Evolutionary conservation across 306 rosid genomes (phyloP), one percentile per base, ranked within the genome.

Genomic region (Astragalus membranaceus): DNA sequence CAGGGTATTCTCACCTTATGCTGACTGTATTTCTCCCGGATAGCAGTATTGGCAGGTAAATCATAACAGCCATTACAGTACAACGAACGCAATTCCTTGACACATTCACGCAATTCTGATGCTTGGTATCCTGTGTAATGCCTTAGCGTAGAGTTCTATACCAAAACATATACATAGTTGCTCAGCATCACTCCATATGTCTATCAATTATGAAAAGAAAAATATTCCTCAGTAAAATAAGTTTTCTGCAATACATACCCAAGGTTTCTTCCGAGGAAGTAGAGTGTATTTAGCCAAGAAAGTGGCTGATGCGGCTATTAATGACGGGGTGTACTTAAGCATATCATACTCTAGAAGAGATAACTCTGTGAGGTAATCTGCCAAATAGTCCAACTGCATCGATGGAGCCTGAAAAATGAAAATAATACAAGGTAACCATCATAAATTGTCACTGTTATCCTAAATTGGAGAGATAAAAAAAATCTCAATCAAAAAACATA

Each of bases 11-110:
- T 67, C 66, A 87, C 89, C 88, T 81, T 83, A 75, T 89, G 93
- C 20, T 89, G 88, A 79, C 89, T 78, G 77, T 89, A 89, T 82
- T 87, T 89, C 80, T 82, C 86, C 72, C 84, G 73, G 55, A 85
- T 66, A 62, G 67, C 35, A 62, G 36, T 62, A 39, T 39, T 6
- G 68, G 96, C 90, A 17, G 84, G 83, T 32, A 83, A 83, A 67
- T 73, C 47, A 36, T 76, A 41, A 49, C 69, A 20, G 73, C 87
- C 81, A 47, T 55, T 14, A 49, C 82, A 26, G 73, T 79, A 82
- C 77, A 88, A 74, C 60, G 47, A 75, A 76, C 80, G 86, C 70
- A 86, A 70, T 35, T 52, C 82, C 77, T 63, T 83, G 46, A 84
- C 89, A 59, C 96, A 86, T 41, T 72, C 85, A 39, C 54, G 35